These are phyloP conservation scores for Globisporangium takayamanum DNA, from an alignment of 352 stramenopile genomes.

Conservation along the genomic window DNA sequence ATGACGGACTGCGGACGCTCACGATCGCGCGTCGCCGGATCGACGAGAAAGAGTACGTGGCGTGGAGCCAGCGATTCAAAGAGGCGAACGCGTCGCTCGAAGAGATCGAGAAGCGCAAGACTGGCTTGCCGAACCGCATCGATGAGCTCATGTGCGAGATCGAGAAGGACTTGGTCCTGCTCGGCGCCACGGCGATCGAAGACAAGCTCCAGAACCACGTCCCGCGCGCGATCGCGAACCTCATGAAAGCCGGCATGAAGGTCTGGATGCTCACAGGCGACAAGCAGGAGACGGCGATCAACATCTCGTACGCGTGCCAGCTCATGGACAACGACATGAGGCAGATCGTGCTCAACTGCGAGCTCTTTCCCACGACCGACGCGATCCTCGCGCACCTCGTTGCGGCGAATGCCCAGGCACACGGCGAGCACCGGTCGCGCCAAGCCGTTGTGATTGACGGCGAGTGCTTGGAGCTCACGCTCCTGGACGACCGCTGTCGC, in stretches of 20 bases:
- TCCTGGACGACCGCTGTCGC: conserved; percentile 46
- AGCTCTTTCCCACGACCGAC: conserved; percentile 49
- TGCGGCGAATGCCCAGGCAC: conserved; percentile 21
- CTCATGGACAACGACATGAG: conserved; percentile 87
- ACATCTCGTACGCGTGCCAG: conserved; percentile 90
- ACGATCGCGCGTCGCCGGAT: conserved; percentile 65
- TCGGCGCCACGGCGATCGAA: conserved; percentile 91
- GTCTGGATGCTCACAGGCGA: conserved; percentile 93
- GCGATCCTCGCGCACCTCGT: conserved; percentile 29
- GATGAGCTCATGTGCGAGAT: conserved; percentile 72
- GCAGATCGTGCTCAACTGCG: conserved; percentile 60
- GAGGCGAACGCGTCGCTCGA: conserved; percentile 58
- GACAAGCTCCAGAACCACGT: conserved; percentile 92
- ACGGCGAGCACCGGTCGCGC: conserved; percentile 17
- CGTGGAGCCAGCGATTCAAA: conserved; percentile 65
- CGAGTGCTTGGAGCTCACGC: conserved; percentile 56
- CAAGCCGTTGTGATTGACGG: conserved; percentile 67
- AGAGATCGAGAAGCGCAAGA: conserved; percentile 78
- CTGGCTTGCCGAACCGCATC: conserved; percentile 55
- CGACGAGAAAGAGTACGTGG: conserved; percentile 42
- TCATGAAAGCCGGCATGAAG: conserved; percentile 86
- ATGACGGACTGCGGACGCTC: conserved; percentile 82
- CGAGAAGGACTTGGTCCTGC: conserved; percentile 70
- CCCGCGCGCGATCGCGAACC: conserved; percentile 75
- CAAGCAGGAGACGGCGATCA: conserved; percentile 93